Evolutionary conservation across 2,329 filamentous ascomycete genomes (phyloP), one percentile per base, ranked within the genome.

Genomic region (Capronia epimyces): DNA sequence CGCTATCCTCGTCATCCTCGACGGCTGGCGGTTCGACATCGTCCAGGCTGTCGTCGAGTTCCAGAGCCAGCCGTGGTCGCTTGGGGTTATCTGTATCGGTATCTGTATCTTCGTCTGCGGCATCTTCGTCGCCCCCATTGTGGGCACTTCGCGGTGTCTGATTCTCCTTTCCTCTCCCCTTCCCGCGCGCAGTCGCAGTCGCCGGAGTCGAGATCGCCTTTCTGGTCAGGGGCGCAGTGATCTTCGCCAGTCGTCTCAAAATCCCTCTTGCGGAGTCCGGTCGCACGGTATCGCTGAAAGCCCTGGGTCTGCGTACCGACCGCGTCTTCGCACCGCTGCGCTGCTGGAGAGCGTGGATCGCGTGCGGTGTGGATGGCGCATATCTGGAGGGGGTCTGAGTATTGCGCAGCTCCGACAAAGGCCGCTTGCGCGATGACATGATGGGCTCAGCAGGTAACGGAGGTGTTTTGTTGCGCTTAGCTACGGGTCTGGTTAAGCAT

Each of bases 181-280:
- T 65, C n/a, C n/a, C n/a, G n/a, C n/a, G n/a, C n/a, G n/a, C n/a
- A n/a, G n/a, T n/a, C n/a, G n/a, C n/a, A n/a, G n/a, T n/a, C 53
- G 69, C 65, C 1, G 76, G 75, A 4, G 77, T 77, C 2, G 73
- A 73, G 32, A 69, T 63, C 9, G 74, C 69, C 5, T 71, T 70
- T 51, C 69, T 66, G 2, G 72, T 74, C n/a, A 67, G 61, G 12
- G 71, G 73, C 1, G 76, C 76, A 42, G 80, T 67, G 75, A 76
- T 68, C 70, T 68, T 76, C 46, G 77, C 77, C 7, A 81, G 63
- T 46, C 76, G 74, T 42, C 72, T 68, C 46, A 80, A 62, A 21
- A 77, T 71, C 60, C 79, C 76, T 57, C 79, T 73, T 3, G 77
- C 77, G 5, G 78, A 80, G 61, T 80, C 77, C 34, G 56, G 76